phyloP scores from a whole-genome alignment of 2,329 filamentous ascomycete species.

The Lasiodiplodia sp. region DNA sequence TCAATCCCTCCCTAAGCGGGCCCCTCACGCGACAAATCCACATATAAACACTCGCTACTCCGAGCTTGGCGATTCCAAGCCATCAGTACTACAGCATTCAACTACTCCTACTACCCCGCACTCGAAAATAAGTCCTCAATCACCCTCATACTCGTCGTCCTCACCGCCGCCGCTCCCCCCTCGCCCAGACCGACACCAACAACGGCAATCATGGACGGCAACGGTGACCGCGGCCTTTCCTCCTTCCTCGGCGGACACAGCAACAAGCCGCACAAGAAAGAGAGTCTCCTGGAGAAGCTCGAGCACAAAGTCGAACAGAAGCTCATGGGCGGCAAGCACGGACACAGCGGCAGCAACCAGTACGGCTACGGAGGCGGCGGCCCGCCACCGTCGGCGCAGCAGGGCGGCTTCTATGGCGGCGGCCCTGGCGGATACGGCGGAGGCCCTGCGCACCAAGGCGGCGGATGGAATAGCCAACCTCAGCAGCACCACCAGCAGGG shows the following conservation, averaged over 20 bases:
- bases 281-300: slow-evolving; percentile 23
- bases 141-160: not conserved
- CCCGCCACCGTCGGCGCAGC: not conserved
- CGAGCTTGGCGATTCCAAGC: not conserved
- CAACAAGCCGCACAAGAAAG: slow-evolving; percentile 23
- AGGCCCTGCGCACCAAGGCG: slow-evolving; percentile 4
- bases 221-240: slow-evolving; percentile 14
- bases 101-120: not conserved
- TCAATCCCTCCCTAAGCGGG: not conserved
- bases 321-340: slow-evolving; percentile 19
- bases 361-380: not conserved
- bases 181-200: not conserved
- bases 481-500: not conserved
- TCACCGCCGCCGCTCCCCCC: not conserved
- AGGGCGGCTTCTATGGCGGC: slow-evolving; percentile 20
- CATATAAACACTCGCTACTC: not conserved
- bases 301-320: slow-evolving; percentile 27
- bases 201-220: slow-evolving; percentile 17
- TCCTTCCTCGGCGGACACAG: slow-evolving; percentile 1
- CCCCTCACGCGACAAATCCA: not conserved
- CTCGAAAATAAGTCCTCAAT: slow-evolving; percentile 7
- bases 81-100: not conserved
- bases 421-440: slow-evolving; percentile 2
- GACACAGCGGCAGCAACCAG: not conserved
- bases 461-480: not conserved